Conservation (phyloP, 352 stramenopile genomes). For the Aphanomyces euteiches region DNA sequence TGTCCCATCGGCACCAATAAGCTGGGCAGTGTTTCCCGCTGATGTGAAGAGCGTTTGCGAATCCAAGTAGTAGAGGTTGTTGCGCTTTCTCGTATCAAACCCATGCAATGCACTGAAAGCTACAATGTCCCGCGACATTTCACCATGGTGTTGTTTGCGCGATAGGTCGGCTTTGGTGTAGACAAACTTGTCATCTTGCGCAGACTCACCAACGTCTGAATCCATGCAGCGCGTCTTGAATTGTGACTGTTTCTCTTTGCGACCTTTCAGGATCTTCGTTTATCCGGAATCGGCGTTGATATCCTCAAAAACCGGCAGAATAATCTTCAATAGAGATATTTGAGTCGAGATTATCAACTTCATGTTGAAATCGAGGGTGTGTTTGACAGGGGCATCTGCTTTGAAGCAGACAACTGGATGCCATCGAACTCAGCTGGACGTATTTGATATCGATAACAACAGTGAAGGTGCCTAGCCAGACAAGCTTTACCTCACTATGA, state of each 20-base stretch:
- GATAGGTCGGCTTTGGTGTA: slow-evolving; percentile 21
- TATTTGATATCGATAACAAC: too few species aligned
- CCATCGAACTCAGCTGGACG: too few species aligned
- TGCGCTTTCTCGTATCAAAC: slow-evolving; percentile 59
- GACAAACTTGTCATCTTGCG: slow-evolving; percentile 25
- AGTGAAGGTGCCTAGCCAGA: too few species aligned
- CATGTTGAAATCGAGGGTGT: too few species aligned
- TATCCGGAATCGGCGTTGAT: too few species aligned
- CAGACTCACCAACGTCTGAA: neutral
- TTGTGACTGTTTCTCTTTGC: neutral
- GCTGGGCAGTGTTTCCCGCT: slow-evolving; percentile 68
- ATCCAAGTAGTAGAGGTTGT: slow-evolving; percentile 68
- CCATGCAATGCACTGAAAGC: slow-evolving; percentile 64
- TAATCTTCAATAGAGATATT: too few species aligned
- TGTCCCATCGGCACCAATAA: slow-evolving; percentile 35
- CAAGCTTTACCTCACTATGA: too few species aligned
- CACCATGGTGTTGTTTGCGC: slow-evolving; percentile 41
- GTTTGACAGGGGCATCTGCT: too few species aligned
- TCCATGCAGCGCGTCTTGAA: neutral
- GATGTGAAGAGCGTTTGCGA: slow-evolving; percentile 59
- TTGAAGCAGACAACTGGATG: too few species aligned
- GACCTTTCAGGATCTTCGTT: too few species aligned
- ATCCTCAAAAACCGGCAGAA: too few species aligned
- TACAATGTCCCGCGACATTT: slow-evolving; percentile 69
- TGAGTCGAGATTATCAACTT: too few species aligned